These are phyloP conservation scores for Saccharomyces hybrid DNA, from an alignment of 1,139 yeast genomes.

Conservation along the genomic window DNA sequence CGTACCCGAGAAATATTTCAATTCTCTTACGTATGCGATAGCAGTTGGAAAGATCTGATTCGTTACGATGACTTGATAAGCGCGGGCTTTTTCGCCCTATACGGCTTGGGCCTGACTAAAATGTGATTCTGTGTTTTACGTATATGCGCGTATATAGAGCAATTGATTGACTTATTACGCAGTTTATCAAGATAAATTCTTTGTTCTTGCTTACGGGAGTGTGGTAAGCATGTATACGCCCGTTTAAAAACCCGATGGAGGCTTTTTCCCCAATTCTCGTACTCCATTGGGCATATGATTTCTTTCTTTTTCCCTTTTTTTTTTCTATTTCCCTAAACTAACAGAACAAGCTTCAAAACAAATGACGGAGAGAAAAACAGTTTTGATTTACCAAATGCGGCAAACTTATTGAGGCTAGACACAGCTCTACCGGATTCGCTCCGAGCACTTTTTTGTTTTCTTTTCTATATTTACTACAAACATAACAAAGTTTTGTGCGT, in stretches of 20 bases:
- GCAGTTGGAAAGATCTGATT: neutral
- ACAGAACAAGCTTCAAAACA: neutral
- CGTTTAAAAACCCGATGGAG: neutral
- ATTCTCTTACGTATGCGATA: neutral
- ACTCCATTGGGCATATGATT: neutral
- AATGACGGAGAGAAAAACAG: neutral
- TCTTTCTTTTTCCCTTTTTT: neutral
- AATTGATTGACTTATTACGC: neutral
- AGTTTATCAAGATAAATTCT: neutral
- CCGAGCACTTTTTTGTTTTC: neutral
- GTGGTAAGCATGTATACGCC: neutral
- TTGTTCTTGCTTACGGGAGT: neutral
- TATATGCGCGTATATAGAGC: neutral
- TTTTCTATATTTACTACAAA: neutral
- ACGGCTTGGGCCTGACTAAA: neutral
- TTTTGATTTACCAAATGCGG: neutral
- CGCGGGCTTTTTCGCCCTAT: neutral
- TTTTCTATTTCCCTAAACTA: neutral
- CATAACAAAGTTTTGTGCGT: neutral
- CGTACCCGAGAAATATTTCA: neutral
- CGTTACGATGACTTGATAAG: constrained; percentile 1
- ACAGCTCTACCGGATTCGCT: neutral
- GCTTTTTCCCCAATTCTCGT: neutral
- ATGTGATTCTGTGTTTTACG: neutral
- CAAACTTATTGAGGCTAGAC: neutral